Conservation (phyloP, 306 rosid genomes). For the Elaeagnus macrophylla region DNA sequence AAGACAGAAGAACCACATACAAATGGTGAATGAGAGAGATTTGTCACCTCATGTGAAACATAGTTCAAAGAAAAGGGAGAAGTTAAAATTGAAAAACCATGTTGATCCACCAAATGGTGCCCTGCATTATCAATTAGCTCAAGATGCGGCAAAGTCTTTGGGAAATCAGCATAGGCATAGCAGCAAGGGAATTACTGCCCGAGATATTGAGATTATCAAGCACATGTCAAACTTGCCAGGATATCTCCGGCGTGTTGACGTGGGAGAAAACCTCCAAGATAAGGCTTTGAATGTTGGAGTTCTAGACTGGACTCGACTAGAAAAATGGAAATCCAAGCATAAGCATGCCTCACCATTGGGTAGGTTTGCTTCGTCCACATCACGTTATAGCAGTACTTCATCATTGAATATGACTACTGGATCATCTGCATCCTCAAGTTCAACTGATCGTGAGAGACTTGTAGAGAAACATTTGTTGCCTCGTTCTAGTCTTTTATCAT, state of each 20-base stretch:
- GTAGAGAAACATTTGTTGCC: slow-evolving; percentile 18
- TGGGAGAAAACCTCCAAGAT: slow-evolving; percentile 40
- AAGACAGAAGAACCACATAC: slow-evolving; percentile 31
- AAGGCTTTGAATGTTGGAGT: slow-evolving; percentile 86
- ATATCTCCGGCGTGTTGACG: slow-evolving; percentile 55
- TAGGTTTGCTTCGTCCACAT: slow-evolving; percentile 20
- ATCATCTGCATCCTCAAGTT: slow-evolving; percentile 23
- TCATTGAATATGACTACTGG: slow-evolving; percentile 23
- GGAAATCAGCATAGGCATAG: slow-evolving; percentile 20
- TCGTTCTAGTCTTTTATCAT: slow-evolving; percentile 27
- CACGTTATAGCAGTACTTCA: slow-evolving; percentile 22
- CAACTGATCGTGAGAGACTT: slow-evolving; percentile 18
- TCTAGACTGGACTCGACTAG: slow-evolving; percentile 77
- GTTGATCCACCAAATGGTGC: slow-evolving; percentile 25
- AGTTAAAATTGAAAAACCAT: slow-evolving; percentile 25
- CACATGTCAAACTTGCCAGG: slow-evolving; percentile 82
- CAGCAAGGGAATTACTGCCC: slow-evolving; percentile 28
- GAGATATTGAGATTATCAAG: slow-evolving; percentile 74
- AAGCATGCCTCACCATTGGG: slow-evolving; percentile 23
- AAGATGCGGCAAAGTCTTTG: slow-evolving; percentile 19
- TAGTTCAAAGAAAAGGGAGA: slow-evolving; percentile 22
- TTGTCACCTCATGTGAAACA: slow-evolving; percentile 22
- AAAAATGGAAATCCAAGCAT: slow-evolving; percentile 67
- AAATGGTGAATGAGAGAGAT: slow-evolving; percentile 30
- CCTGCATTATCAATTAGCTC: slow-evolving; percentile 19